Evolutionary conservation across 805 yeast species (phyloP).

Genomic region (Zygotorulaspora danielsina): DNA sequence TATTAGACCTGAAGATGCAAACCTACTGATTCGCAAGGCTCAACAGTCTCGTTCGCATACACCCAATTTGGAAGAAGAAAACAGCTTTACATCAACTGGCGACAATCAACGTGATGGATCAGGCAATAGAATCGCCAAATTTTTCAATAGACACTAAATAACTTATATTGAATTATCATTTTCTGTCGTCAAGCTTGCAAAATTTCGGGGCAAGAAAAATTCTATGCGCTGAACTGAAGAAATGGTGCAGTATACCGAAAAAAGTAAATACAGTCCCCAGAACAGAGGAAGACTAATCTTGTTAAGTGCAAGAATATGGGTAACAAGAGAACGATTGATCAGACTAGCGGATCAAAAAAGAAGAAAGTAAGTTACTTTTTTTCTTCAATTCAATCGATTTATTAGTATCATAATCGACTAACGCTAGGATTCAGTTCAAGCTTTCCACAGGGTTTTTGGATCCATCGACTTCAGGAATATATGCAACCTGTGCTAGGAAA

Average conservation of each 20-base stretch:
- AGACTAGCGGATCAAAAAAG: conserved; percentile 4
- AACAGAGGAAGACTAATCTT: no score
- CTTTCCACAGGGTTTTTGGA: conserved; percentile 45
- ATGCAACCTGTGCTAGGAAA: conserved; percentile 82
- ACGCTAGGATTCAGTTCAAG: conserved; percentile 27
- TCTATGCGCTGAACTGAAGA: neutral
- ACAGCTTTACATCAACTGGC: conserved; percentile 1
- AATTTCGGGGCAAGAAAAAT: no score
- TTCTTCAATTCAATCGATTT: neutral
- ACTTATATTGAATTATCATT: neutral
- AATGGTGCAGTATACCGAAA: no score
- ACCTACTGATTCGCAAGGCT: conserved; percentile 51
- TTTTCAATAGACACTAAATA: conserved; percentile 24
- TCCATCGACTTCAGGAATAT: conserved; percentile 82
- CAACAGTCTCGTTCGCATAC: conserved; percentile 9
- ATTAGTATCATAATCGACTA: conserved; percentile 1
- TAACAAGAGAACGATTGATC: conserved; percentile 6
- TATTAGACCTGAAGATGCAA: conserved; percentile 68
- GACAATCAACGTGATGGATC: conserved; percentile 11
- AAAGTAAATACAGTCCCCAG: no score
- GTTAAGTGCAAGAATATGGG: conserved; percentile 9
- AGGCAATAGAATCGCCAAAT: conserved; percentile 27
- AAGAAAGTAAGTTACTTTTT: conserved; percentile 12
- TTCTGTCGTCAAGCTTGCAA: no score
- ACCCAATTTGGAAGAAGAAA: conserved; percentile 9